Conservation (phyloP, 768 basidiomycete species). For the Strobilomyces echinocephalus region DNA sequence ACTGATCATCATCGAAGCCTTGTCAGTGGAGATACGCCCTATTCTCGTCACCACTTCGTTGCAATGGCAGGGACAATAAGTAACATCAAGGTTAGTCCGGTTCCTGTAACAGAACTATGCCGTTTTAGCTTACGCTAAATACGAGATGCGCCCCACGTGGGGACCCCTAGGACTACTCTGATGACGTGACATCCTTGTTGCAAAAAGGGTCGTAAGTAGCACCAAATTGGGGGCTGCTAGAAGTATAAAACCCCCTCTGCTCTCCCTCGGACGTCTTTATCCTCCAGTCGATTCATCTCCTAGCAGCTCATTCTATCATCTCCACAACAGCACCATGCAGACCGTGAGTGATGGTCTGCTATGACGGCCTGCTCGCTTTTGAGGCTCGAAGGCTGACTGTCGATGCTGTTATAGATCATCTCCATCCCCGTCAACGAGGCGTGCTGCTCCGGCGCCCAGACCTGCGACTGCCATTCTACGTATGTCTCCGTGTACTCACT, state of each 20-base stretch:
- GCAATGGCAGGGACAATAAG: background rate
- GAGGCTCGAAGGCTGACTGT: background rate
- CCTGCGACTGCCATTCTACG: slow-evolving; percentile 14
- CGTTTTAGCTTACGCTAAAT: background rate
- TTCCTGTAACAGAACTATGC: background rate
- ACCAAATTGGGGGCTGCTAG: slow-evolving; percentile 1
- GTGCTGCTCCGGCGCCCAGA: background rate
- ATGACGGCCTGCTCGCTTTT: background rate
- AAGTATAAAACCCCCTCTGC: slow-evolving; percentile 1
- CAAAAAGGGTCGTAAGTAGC: background rate
- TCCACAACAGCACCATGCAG: slow-evolving; percentile 10
- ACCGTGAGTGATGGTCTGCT: background rate
- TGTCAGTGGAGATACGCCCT: no score
- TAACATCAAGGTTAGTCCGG: background rate
- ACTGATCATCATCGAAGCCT: no score
- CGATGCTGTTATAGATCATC: slow-evolving; percentile 2
- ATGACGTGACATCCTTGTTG: background rate
- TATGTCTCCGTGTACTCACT: background rate
- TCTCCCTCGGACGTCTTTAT: background rate
- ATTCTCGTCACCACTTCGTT: no score
- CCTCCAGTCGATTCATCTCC: background rate
- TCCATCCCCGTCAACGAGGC: background rate
- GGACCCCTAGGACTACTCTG: no score
- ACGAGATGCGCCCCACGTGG: background rate
- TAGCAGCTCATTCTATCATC: slow-evolving; percentile 2